phyloP scores from a whole-genome alignment of 768 basidiomycete genomes.

The Leucocoprinus birnbaumii region DNA sequence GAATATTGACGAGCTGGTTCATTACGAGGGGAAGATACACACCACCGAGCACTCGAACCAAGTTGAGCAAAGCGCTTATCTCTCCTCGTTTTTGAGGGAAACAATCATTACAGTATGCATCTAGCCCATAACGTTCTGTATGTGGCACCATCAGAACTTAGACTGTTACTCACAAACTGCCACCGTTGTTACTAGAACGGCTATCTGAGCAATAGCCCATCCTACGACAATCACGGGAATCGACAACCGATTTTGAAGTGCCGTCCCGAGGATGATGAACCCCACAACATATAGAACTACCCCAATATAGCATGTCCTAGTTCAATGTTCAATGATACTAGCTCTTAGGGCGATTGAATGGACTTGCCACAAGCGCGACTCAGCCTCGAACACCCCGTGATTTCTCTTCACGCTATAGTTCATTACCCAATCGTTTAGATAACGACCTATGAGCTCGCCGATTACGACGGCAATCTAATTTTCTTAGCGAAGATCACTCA shows the following conservation, averaged over 20 bases:
- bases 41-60: constrained; percentile 53
- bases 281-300: constrained; percentile 60
- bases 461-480: constrained; percentile 46
- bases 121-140: not conserved
- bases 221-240: constrained; percentile 59
- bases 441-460: constrained; percentile 52
- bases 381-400: constrained; percentile 57
- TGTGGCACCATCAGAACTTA: constrained; percentile 13
- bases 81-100: constrained; percentile 40
- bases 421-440: constrained; percentile 52
- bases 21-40: not conserved
- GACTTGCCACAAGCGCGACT: constrained; percentile 55
- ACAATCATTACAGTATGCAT: constrained; percentile 20
- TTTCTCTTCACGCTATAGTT: constrained; percentile 42
- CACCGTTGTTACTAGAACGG: constrained; percentile 59
- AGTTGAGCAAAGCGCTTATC: constrained; percentile 58
- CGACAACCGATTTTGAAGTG: constrained; percentile 49
- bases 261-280: constrained; percentile 54
- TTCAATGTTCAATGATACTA: not conserved
- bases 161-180: constrained; percentile 48
- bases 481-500: not conserved
- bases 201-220: constrained; percentile 61
- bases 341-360: not conserved
- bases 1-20: not conserved
- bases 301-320: constrained; percentile 60